Percentiles rank a stretch among this genome's conserved stretches.
These are phyloP conservation scores for Carex littledalei DNA, from an alignment of 176 grass and related monocot genomes.

Conservation along the genomic window DNA sequence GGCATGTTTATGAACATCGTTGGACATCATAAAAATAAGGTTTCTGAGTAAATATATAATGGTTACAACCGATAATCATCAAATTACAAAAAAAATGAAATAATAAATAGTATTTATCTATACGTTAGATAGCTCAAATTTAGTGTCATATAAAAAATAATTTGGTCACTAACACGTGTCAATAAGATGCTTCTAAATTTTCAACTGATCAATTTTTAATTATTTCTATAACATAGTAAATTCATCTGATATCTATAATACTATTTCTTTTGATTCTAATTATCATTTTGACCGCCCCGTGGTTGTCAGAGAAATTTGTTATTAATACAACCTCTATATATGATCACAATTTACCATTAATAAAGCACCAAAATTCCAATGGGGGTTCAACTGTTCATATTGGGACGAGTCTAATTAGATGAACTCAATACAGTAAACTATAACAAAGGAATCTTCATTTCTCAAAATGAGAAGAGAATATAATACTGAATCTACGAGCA, in stretches of 20 bases:
- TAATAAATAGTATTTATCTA: too few relatives aligned
- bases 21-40: too few relatives aligned
- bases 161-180: too few relatives aligned
- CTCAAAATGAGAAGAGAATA: conserved; percentile 13
- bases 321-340: not conserved
- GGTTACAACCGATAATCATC: too few relatives aligned
- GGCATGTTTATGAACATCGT: too few relatives aligned
- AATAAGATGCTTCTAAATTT: too few relatives aligned
- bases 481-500: conserved; percentile 1
- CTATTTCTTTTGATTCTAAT: not conserved
- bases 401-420: not conserved
- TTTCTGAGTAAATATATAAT: too few relatives aligned
- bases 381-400: conserved; percentile 14
- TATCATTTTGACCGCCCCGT: not conserved
- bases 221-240: too few relatives aligned
- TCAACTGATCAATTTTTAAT: too few relatives aligned
- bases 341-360: conserved; percentile 8
- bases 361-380: conserved; percentile 25
- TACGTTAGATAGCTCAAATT: too few relatives aligned
- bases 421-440: conserved; percentile 18
- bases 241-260: not conserved
- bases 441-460: conserved; percentile 9
- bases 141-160: too few relatives aligned
- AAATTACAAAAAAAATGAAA: too few relatives aligned
- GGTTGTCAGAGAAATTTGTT: not conserved